Conservation (phyloP, 1,284 basidiomycete species). For the Afroboletus lepidellus region DNA sequence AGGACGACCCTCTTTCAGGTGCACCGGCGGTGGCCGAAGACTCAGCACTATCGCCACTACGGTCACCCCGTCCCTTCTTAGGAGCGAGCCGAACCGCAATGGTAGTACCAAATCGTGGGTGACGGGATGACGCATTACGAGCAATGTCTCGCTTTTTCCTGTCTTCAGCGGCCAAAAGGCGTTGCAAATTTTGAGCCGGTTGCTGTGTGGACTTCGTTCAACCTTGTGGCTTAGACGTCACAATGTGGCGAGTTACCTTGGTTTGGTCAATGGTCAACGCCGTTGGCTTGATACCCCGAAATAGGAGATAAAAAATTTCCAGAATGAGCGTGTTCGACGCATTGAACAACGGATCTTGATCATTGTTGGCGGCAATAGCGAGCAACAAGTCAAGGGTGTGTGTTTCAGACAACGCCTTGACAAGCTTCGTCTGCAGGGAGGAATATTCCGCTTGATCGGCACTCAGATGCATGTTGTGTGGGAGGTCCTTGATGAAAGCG, state of each 20-base stretch:
- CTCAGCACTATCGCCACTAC: conserved; percentile 32
- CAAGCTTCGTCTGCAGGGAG: conserved; percentile 73
- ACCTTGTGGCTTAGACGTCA: neutral
- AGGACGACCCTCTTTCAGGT: conserved; percentile 31
- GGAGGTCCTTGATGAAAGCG: conserved; percentile 83
- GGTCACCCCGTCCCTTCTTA: conserved; percentile 37
- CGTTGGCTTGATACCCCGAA: conserved; percentile 70
- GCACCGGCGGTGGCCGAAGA: conserved; percentile 31
- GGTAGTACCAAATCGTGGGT: conserved; percentile 93
- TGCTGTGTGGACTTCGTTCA: conserved; percentile 43
- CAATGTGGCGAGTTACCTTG: conserved; percentile 47
- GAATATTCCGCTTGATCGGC: conserved; percentile 76
- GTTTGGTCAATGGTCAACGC: conserved; percentile 65
- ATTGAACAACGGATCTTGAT: conserved; percentile 72
- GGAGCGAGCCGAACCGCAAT: conserved; percentile 73
- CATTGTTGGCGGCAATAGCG: conserved; percentile 76
- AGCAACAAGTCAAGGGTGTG: conserved; percentile 77
- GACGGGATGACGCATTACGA: conserved; percentile 72
- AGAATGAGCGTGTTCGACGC: conserved; percentile 85
- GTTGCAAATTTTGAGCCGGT: conserved; percentile 65
- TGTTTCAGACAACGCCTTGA: conserved; percentile 70
- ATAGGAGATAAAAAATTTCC: conserved; percentile 87
- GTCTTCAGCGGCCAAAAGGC: conserved; percentile 73
- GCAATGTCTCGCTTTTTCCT: conserved; percentile 55
- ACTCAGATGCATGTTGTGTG: conserved; percentile 64